Conservation (phyloP, 352 stramenopile species). For the Phytophthora aleatoria region DNA sequence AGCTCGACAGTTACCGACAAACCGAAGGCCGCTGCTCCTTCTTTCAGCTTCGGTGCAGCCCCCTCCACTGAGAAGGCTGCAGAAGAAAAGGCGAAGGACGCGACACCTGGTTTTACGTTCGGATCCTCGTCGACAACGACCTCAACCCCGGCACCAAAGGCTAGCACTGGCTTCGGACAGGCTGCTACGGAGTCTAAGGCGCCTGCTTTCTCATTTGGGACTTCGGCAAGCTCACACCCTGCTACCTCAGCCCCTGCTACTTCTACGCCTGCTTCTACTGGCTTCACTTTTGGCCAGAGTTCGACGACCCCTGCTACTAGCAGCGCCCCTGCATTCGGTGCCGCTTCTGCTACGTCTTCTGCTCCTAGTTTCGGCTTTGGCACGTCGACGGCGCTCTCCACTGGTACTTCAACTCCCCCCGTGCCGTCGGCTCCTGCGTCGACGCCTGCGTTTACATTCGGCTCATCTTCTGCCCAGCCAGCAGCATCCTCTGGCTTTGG, state of each 20-base stretch:
- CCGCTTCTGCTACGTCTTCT: conserved; percentile 20
- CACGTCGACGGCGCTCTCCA: conserved; percentile 7
- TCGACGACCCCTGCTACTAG: conserved; percentile 14
- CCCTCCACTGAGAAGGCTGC: conserved; percentile 19
- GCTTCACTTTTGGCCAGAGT: conserved; percentile 34
- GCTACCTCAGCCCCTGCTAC: conserved; percentile 20
- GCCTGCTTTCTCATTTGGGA: conserved; percentile 30
- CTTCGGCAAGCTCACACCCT: conserved; percentile 19
- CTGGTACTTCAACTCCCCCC: conserved; percentile 13
- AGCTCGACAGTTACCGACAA: conserved; percentile 27
- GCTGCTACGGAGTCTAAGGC: conserved; percentile 22
- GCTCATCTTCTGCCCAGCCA: conserved; percentile 27
- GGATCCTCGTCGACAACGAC: conserved; percentile 29
- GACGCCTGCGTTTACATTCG: conserved; percentile 49
- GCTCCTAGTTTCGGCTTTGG: conserved; percentile 26
- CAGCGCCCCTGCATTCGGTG: conserved; percentile 36
- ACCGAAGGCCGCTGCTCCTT: conserved; percentile 10
- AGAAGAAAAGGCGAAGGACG: conserved; percentile 22
- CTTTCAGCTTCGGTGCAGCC: conserved; percentile 28
- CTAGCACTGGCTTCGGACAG: conserved; percentile 34
- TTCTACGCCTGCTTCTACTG: conserved; percentile 23
- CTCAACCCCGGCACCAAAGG: conserved; percentile 23
- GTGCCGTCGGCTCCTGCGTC: conserved; percentile 15
- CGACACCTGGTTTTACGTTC: conserved; percentile 47
- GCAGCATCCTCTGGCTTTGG: conserved; percentile 33